Evolutionary conservation across 2,329 filamentous ascomycete species (phyloP), one percentile per base, ranked within the genome.

Genomic region (Penicillium sp.): DNA sequence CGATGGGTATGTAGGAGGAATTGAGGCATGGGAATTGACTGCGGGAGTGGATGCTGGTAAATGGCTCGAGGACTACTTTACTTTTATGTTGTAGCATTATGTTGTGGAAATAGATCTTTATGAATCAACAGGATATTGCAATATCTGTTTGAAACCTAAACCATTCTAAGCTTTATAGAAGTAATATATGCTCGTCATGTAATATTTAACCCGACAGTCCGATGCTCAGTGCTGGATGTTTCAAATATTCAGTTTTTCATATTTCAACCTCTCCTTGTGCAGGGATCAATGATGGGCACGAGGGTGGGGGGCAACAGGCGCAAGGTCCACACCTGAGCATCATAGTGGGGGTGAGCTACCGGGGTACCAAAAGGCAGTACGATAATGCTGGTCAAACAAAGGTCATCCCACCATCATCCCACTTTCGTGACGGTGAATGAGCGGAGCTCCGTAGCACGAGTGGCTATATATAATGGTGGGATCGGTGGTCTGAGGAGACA

Each of bases 1-100:
- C 0, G 88, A 91, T 68, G 87, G 88, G 9, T 91, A 90, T 66
- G 83, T 90, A 4, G 88, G 87, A 1, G 84, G 80, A n/a, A 70
- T 89, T 20, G 75, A 79, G 7, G 55, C 70, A 3, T 82, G 74
- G 61, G 55, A 63, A 10, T 54, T 60, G 18, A 65, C 69, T 4
- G 67, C 56, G 13, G 75, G 68, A 0, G 33, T 53, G 9, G 55
- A 65, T 18, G 77, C 76, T 2, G 68, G 68, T 2, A 46, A 56
- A 23, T 82, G 78, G 78, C 60, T 83, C 59, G 75, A 82, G 55
- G 60, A 68, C 6, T 84, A 83, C 60, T 83, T 81, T 63, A 39
- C 46, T 10, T 55, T 57, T 18, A 55, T 59, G 37, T 8, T 41
- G 20, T 52, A 46, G 37, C 9, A 8, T 23, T n/a, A 13, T 6